Conservation (phyloP, 2,329 filamentous ascomycete genomes). For the Phoma sp. region DNA sequence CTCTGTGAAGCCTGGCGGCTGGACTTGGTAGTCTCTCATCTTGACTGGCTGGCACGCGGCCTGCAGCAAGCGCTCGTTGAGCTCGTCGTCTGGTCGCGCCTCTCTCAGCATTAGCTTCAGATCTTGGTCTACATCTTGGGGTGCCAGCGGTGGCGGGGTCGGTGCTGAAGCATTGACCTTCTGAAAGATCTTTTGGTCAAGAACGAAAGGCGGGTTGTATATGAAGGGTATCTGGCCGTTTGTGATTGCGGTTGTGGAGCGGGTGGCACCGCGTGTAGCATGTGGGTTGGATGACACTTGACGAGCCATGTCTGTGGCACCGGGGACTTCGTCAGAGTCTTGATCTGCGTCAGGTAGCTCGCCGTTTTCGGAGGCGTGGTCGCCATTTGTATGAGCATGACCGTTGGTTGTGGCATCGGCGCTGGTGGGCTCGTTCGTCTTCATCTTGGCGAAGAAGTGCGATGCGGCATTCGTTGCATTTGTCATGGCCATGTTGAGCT, state of each 20-base stretch:
- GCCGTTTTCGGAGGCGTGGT: constrained; percentile 42
- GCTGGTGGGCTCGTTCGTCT: constrained; percentile 39
- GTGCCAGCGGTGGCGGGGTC: constrained; percentile 50
- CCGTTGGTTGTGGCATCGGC: constrained; percentile 41
- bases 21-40: constrained; percentile 43
- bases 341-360: constrained; percentile 48
- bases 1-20: constrained; percentile 40
- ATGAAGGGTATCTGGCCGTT: constrained; percentile 52
- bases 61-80: constrained; percentile 48
- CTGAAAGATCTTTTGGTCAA: constrained; percentile 53
- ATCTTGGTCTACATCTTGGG: constrained; percentile 56
- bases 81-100: constrained; percentile 45
- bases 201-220: constrained; percentile 50
- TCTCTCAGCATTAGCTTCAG: constrained; percentile 55
- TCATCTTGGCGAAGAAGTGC: constrained; percentile 63
- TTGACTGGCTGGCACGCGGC: constrained; percentile 43
- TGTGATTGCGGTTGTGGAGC: constrained; percentile 57
- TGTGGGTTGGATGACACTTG: constrained; percentile 64
- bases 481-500: constrained; percentile 66
- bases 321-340: constrained; percentile 48
- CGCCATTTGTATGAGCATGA: constrained; percentile 41
- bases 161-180: constrained; percentile 57
- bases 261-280: constrained; percentile 57
- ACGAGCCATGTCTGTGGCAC: constrained; percentile 64
- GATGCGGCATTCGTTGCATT: constrained; percentile 65